Base-by-base conservation (phyloP, 768 basidiomycete genomes). In the Fomitopsis serialis region DNA sequence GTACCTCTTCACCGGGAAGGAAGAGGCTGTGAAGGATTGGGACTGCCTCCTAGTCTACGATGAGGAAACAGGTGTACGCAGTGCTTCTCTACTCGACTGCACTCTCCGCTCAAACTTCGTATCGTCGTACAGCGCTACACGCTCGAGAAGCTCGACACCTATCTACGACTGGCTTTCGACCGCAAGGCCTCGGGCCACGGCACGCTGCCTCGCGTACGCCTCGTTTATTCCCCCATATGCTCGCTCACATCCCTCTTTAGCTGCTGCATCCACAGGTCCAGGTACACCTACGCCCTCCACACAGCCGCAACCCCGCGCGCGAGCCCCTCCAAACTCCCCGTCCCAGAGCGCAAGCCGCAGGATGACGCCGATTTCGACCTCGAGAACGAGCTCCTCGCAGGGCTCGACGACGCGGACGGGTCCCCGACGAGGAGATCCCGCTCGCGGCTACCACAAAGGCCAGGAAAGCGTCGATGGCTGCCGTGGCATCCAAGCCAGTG, bases 31-130 rank as follows among this genome's bases (percentile, higher is more conserved):
- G 7, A 86, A 81, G 63, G 86, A 89, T 44, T 75, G 76, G 59
- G 87, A 90, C 48, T 92, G 89, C 58, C 80, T 91, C 7, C 73
- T 92, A 37, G 85, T 92, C 43, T 92, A 84, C 61, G 89, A 92
- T 64, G 87, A 88, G 62, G 85, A 81, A 50, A 73, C 78, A 45
- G 81, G 81, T 58, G 89, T 87, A 63, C 65, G 81, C 71, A 1
- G 15, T 36, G 6, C 9, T 35, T 19, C 37, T 13, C 44, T 29
- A 50, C 21, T 36, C 10, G 10, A 42, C 37, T 35, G 15, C n/a
- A n/a, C 5, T 19, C 15, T 7, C 15, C 13, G 13, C 19, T 19
- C 43, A 42, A 53, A 46, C 54, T 55, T 27, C 54, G 27, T 19
- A 23, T 66, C 56, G 10, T 59, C n/a, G 57, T 52, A 10, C 60